Evolutionary conservation across 1,139 yeast genomes (phyloP).

Genomic region (Trichomonascaceae sp.): DNA sequence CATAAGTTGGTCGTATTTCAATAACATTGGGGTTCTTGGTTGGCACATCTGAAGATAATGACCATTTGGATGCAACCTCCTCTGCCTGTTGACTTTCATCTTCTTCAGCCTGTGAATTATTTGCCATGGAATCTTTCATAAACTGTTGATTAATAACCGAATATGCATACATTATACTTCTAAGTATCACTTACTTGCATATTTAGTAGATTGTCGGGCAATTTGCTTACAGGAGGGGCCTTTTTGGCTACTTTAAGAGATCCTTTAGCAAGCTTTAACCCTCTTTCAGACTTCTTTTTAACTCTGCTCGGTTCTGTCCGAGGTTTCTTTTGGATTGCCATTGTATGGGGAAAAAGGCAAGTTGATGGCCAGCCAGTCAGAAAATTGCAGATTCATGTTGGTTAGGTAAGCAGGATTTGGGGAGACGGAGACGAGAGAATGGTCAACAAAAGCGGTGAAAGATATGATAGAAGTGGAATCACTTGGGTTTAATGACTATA

Average conservation of each 20-base stretch:
- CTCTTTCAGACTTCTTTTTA: slow-evolving; percentile 1
- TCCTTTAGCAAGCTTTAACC: slow-evolving; percentile 6
- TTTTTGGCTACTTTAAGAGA: slow-evolving; percentile 17
- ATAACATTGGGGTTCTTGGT: neutral
- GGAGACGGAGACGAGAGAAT: too few species aligned
- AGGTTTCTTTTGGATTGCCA: slow-evolving; percentile 5
- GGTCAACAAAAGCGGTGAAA: too few species aligned
- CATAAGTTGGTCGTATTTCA: slow-evolving; percentile 13
- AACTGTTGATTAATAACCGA: slow-evolving; percentile 31
- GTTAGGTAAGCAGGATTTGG: too few species aligned
- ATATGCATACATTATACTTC: neutral
- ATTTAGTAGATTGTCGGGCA: slow-evolving; percentile 63
- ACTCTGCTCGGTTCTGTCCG: neutral
- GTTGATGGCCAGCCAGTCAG: too few species aligned
- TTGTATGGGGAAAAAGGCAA: neutral
- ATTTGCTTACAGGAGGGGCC: slow-evolving; percentile 26
- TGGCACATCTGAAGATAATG: slow-evolving; percentile 24
- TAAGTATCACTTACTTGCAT: slow-evolving; percentile 45
- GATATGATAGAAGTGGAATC: too few species aligned
- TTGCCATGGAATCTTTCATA: slow-evolving; percentile 43
- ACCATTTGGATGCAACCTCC: slow-evolving; percentile 60
- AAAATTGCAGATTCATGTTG: too few species aligned
- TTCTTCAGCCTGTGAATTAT: slow-evolving; percentile 33
- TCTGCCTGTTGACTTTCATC: slow-evolving; percentile 27
- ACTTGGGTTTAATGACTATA: too few species aligned